A percentile compares a stretch with the other conserved stretches of the same genome.
These are phyloP conservation scores for Ambrosiella beaveri DNA, from an alignment of 2,329 filamentous ascomycete species.

Conservation along the genomic window DNA sequence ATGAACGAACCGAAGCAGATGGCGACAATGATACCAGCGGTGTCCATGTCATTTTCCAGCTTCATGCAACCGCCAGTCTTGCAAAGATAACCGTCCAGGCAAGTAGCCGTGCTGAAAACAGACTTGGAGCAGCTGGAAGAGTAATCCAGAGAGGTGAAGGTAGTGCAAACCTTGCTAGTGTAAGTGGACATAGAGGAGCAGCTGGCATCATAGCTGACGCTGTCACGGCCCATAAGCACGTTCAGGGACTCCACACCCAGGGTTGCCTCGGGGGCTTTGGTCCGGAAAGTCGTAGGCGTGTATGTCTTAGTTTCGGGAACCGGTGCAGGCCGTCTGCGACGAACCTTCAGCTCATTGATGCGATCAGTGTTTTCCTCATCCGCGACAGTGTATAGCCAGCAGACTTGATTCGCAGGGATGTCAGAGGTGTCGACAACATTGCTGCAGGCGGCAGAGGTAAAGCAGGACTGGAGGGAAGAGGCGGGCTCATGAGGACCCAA, in stretches of 20 bases:
- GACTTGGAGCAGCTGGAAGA: slow-evolving; percentile 26
- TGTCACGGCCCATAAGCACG: slow-evolving; percentile 12
- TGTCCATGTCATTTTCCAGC: slow-evolving; percentile 23
- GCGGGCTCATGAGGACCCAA: slow-evolving; percentile 19
- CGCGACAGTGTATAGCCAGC: slow-evolving; percentile 20
- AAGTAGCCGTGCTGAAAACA: slow-evolving; percentile 21
- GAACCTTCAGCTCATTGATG: slow-evolving; percentile 6
- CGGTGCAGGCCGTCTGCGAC: slow-evolving; percentile 9
- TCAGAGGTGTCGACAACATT: slow-evolving; percentile 17
- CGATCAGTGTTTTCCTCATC: slow-evolving; percentile 1
- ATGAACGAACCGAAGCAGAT: slow-evolving; percentile 29
- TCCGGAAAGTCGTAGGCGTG: background rate
- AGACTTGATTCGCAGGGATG: slow-evolving; percentile 18
- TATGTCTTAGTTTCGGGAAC: background rate
- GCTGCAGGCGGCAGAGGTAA: slow-evolving; percentile 21
- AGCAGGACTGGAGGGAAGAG: slow-evolving; percentile 24
- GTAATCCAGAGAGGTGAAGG: slow-evolving; percentile 16
- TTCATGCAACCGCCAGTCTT: slow-evolving; percentile 28
- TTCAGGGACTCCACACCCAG: slow-evolving; percentile 13
- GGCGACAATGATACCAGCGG: slow-evolving; percentile 30
- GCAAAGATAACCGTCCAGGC: slow-evolving; percentile 30
- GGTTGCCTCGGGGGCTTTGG: background rate
- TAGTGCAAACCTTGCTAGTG: slow-evolving; percentile 20
- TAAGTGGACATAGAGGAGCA: slow-evolving; percentile 15
- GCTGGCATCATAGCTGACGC: slow-evolving; percentile 3